Evolutionary conservation across 176 grass and related monocot species (phyloP), one percentile per base, ranked within the genome.

Genomic region (Aegilops longissima): DNA sequence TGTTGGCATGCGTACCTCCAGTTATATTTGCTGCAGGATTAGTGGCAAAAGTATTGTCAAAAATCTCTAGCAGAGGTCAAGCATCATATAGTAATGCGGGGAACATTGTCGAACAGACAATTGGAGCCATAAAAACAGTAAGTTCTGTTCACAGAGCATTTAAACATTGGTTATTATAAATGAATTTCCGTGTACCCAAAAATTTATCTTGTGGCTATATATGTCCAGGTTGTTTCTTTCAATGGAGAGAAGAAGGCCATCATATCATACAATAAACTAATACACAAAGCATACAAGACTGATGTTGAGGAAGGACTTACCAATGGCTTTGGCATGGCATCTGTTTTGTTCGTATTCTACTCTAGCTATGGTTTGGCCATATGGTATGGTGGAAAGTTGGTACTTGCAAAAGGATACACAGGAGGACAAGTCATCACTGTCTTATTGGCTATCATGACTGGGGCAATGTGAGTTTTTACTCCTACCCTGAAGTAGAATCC

Each of bases 111-210:
- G 90, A 97, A 27, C 92, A 97, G 65, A 93, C 87, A 51, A 54
- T 97, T 61, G 85, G 89, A 34, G 61, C 86, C 65, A 95, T 97
- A 67, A 94, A 90, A 91, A 94, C 90, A 44, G 92, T 95, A 65
- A 31, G 92, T 90, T 85, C 24, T 23, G 49, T 78, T 27, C 67
- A 21, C 4, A 59, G 9, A 49, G 2, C 1, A 85, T 12, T 42
- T 24, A 40, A 62, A 56, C 38, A 79, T 61, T 12, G 31, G 18
- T 8, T 24, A 64, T 10, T 62, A 20, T 35, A n/a, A 14, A 44
- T 61, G 18, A 23, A 0, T 9, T 71, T 39, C 2, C 21, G 1
- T 40, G 21, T 56, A 17, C 78, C 76, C 34, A 80, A 18, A 13
- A 24, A 18, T 3, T 78, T 71, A 52, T 16, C 12, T 33, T 85